A percentile compares a stretch with the other conserved stretches of the same genome.
Evolutionary conservation across 768 basidiomycete genomes (phyloP).

Genomic region (Lactifluus rugatus): DNA sequence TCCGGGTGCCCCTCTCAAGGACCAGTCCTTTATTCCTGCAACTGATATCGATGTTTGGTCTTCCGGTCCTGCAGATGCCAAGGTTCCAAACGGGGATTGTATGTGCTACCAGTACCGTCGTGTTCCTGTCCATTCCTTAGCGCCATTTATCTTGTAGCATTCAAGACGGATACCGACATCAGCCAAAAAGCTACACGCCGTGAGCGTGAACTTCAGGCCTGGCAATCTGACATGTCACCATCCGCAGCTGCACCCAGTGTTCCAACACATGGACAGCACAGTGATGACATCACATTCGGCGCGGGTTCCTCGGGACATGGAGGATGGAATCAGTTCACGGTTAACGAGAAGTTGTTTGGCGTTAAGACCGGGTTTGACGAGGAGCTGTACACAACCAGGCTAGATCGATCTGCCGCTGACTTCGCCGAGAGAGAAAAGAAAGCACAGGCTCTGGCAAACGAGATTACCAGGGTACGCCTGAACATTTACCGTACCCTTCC

Average conservation of each 20-base stretch:
- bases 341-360: slow-evolving; percentile 88
- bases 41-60: slow-evolving; percentile 66
- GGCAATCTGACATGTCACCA: slow-evolving; percentile 43
- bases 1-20: slow-evolving; percentile 61
- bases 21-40: slow-evolving; percentile 57
- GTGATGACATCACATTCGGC: slow-evolving; percentile 68
- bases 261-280: slow-evolving; percentile 25
- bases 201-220: slow-evolving; percentile 75
- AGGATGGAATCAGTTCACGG: slow-evolving; percentile 88
- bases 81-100: slow-evolving; percentile 64
- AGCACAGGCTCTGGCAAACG: slow-evolving; percentile 81
- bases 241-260: slow-evolving; percentile 24
- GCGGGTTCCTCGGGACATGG: slow-evolving; percentile 33
- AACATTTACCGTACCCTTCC: neutral
- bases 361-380: slow-evolving; percentile 89
- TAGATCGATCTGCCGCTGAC: slow-evolving; percentile 76
- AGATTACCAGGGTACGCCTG: slow-evolving; percentile 72
- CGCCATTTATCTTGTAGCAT: slow-evolving; percentile 33
- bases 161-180: slow-evolving; percentile 79
- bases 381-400: slow-evolving; percentile 87
- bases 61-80: slow-evolving; percentile 65
- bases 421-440: slow-evolving; percentile 82
- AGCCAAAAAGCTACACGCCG: slow-evolving; percentile 42
- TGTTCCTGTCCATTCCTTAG: neutral
- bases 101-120: slow-evolving; percentile 26